Evolutionary conservation across 2,329 filamentous ascomycete species (phyloP), one percentile per base, ranked within the genome.

Genomic region (Botrytis aclada): DNA sequence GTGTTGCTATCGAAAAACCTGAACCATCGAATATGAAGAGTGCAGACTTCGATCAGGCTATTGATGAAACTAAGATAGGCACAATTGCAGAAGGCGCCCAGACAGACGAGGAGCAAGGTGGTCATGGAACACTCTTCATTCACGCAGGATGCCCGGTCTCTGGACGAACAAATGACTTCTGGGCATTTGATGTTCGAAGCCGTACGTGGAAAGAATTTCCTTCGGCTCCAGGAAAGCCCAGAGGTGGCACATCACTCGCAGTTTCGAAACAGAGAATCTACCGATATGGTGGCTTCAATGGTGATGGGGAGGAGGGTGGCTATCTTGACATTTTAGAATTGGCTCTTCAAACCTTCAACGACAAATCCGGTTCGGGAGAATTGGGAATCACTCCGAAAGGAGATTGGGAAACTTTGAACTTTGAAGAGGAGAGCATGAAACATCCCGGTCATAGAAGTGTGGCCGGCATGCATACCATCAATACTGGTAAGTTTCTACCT

Each of bases 201-300:
- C 84, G 85, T 70, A 84, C 85, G 2, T 97, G 94, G 94, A 88
- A 85, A 56, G 85, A 91, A 78, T 85, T 93, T 22, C 86, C 90
- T 0, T 81, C 88, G 12, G 93, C 92, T 0, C 92, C 92, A 0
- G 90, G 87, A 1, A 88, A 90, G 12, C 83, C 88, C 0, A 86
- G 93, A 65, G 89, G 90, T 34, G 93, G 92, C 1, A 84, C 92
- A 0, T 88, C 89, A 6, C 88, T 97, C 39, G 88, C 90, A 1
- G 86, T 90, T 70, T 86, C 86, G 62, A 86, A 87, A 71, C 88
- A 88, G 37, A 87, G 89, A 37, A 81, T 97, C 10, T 97, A 91
- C 82, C 87, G 93, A 41, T 95, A 94, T 84, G 93, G 93, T 74
- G 94, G 94, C 0, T 95, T 91, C 77, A 92, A 95, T 80, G 93